A percentile compares a stretch with the other conserved stretches of the same genome.
These are phyloP conservation scores for Vigna radiata DNA, from an alignment of 306 rosid species.

Conservation along the genomic window DNA sequence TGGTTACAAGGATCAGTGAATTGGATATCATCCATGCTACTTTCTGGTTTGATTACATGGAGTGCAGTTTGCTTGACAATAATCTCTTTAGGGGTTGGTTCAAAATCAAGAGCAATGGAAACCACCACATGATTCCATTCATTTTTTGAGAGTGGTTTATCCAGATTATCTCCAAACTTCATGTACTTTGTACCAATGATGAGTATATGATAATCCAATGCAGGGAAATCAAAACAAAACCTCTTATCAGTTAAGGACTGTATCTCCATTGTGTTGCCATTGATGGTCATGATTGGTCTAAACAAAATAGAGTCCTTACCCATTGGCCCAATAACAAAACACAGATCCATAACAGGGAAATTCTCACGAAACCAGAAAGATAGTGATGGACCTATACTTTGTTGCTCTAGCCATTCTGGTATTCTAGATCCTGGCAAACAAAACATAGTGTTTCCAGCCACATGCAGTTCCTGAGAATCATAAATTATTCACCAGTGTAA, in stretches of 20 bases:
- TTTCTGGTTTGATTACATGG: neutral
- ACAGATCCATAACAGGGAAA: conserved; percentile 23
- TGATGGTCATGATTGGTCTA: neutral
- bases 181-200: neutral
- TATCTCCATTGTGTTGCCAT: neutral
- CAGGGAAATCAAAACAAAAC: neutral
- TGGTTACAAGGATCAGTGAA: neutral
- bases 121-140: neutral
- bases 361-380: conserved; percentile 39
- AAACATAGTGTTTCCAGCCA: conserved; percentile 2
- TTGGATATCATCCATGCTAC: neutral
- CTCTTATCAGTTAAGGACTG: neutral
- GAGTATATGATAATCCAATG: neutral
- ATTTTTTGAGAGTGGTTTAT: neutral
- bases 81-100: neutral
- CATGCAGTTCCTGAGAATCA: neutral
- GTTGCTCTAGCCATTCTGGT: conserved; percentile 47
- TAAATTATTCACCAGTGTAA: neutral
- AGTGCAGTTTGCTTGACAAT: neutral
- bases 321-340: neutral
- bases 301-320: neutral
- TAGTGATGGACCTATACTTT: conserved; percentile 38
- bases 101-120: neutral
- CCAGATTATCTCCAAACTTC: neutral
- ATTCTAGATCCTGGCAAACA: conserved; percentile 1